These are phyloP conservation scores for Dryas drummondii DNA, from an alignment of 306 rosid genomes.

Conservation along the genomic window DNA sequence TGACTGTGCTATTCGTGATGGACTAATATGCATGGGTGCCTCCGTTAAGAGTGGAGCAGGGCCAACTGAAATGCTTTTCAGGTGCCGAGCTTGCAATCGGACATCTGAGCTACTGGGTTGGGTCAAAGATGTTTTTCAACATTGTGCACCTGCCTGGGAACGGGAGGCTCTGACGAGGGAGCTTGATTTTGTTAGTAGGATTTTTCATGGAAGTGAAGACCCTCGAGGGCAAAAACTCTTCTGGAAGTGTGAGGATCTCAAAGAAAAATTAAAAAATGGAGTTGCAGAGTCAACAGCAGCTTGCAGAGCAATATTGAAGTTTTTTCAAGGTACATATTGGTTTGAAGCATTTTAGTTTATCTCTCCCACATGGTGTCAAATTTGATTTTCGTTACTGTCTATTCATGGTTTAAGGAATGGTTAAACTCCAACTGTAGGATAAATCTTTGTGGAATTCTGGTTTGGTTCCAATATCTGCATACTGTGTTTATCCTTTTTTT, in stretches of 20 bases:
- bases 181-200: slow-evolving; percentile 92
- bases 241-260: slow-evolving; percentile 84
- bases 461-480: not conserved
- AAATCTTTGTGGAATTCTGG: not conserved
- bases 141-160: slow-evolving; percentile 93
- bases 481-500: not conserved
- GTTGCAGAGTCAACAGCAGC: slow-evolving; percentile 62
- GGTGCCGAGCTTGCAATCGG: slow-evolving; percentile 90
- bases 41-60: slow-evolving; percentile 68
- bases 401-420: not conserved
- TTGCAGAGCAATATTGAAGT: slow-evolving; percentile 71
- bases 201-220: slow-evolving; percentile 86
- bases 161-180: slow-evolving; percentile 81
- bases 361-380: not conserved
- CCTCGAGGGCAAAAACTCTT: slow-evolving; percentile 77
- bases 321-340: slow-evolving; percentile 71
- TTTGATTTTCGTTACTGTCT: not conserved
- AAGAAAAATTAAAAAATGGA: slow-evolving; percentile 66
- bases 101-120: slow-evolving; percentile 96
- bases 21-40: slow-evolving; percentile 77
- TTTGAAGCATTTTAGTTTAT: slow-evolving; percentile 10
- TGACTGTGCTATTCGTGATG: slow-evolving; percentile 95
- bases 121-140: slow-evolving; percentile 98
- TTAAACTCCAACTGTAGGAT: not conserved
- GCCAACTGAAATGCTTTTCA: slow-evolving; percentile 88